A percentile compares a stretch with the other conserved stretches of the same genome.
These are phyloP conservation scores for Lecanicillium sp. DNA, from an alignment of 2,329 filamentous ascomycete genomes.

Conservation along the genomic window DNA sequence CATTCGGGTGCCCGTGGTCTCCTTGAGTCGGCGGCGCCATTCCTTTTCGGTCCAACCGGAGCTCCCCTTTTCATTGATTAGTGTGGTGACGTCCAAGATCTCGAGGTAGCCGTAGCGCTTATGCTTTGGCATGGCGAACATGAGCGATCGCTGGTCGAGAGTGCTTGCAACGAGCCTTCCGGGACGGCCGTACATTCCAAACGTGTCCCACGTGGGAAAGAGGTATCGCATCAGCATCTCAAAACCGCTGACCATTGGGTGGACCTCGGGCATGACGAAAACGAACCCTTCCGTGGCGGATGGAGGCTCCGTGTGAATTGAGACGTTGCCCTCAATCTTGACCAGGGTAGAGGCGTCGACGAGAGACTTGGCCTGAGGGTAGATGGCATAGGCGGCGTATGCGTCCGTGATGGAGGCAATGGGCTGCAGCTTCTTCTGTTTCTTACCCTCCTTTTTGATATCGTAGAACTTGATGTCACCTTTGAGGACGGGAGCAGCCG, in stretches of 20 bases:
- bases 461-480: conserved; percentile 96
- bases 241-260: conserved; percentile 86
- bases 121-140: conserved; percentile 96
- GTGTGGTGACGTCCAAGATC: conserved; percentile 69
- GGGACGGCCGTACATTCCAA: conserved; percentile 83
- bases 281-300: conserved; percentile 86
- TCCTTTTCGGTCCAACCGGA: conserved; percentile 74
- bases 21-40: conserved; percentile 85
- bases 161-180: conserved; percentile 80
- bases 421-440: conserved; percentile 83
- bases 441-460: conserved; percentile 62
- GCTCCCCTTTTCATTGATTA: conserved; percentile 75
- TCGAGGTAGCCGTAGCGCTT: conserved; percentile 87
- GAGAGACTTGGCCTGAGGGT: conserved; percentile 86
- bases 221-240: conserved; percentile 92
- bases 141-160: conserved; percentile 78
- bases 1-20: conserved; percentile 76
- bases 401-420: conserved; percentile 89
- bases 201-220: conserved; percentile 91
- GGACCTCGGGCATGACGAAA: conserved; percentile 94
- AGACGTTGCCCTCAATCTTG: conserved; percentile 88
- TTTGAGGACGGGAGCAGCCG: conserved; percentile 58
- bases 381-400: conserved; percentile 90
- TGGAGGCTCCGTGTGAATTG: conserved; percentile 72
- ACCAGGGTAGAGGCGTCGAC: conserved; percentile 92